Conservation (phyloP, 176 grass and related monocot genomes). For the Alloteropsis semialata region DNA sequence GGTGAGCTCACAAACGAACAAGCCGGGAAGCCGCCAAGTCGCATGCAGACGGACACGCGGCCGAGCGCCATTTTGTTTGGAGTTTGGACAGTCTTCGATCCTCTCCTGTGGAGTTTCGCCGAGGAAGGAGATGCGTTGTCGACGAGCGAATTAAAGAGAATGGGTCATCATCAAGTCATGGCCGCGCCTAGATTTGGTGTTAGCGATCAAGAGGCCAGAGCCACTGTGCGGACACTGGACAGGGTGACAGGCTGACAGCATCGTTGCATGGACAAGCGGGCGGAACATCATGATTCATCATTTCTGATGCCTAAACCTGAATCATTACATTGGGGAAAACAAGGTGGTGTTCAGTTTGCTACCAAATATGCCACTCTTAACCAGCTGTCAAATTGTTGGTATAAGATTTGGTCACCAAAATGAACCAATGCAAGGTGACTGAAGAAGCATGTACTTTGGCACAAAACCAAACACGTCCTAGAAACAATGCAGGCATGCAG, state of each 20-base stretch:
- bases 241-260: too few relatives aligned
- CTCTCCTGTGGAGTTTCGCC: neutral
- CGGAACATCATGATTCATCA: neutral
- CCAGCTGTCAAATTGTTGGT: too few relatives aligned
- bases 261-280: neutral
- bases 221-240: neutral
- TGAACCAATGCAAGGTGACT: too few relatives aligned
- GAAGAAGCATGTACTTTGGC: too few relatives aligned
- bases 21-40: neutral
- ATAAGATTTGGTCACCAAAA: too few relatives aligned
- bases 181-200: neutral
- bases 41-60: neutral
- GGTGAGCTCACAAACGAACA: too few relatives aligned
- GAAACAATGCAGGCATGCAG: neutral
- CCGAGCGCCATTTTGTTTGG: neutral
- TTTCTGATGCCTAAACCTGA: neutral
- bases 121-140: neutral
- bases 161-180: neutral
- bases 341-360: too few relatives aligned
- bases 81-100: neutral
- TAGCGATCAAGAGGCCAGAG: neutral
- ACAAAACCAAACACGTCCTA: too few relatives aligned
- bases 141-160: neutral
- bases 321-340: neutral
- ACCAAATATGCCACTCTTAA: too few relatives aligned